Base-by-base conservation (phyloP, 768 basidiomycete genomes). In the Crassisporium funariophilum region DNA sequence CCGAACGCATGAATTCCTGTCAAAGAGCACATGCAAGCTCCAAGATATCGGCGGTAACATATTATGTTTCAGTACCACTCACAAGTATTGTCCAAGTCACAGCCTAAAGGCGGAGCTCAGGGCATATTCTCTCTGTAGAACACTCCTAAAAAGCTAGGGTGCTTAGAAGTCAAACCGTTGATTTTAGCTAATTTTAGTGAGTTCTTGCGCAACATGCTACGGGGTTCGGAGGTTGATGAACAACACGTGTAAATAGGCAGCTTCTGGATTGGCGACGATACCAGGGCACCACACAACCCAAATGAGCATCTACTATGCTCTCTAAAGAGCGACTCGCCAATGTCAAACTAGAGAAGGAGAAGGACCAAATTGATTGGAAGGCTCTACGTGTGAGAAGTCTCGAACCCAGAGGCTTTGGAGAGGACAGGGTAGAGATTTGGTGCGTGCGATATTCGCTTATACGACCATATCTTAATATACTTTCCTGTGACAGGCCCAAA, bases 321-420 rank as follows among this genome's bases (percentile, higher is more conserved):
- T n/a, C 29, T 5, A n/a, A 31, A 31, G 29, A 31, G 29, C 3
- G n/a, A 2, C 10, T 10, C n/a, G n/a, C 29, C 2, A 31, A n/a
- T 11, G n/a, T 31, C 10, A 31, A 31, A 10, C 29, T 11, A 10
- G n/a, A 3, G 29, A n/a, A 31, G n/a, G n/a, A 31, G 29, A 10
- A 31, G 10, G n/a, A 10, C 29, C 29, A 33, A 23, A 5, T 68
- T 44, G 70, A 74, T 52, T 85, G 82, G 83, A 59, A 68, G 1
- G 59, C 49, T 2, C 68, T 82, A 31, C 71, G 78, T 47, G 55
- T 54, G 41, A 63, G 62, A 41, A 85, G 83, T 50, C 63, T 87
- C 13, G 56, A 58, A 34, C 78, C 81, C 24, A 76, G 81, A n/a
- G 87, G 87, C 3, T 88, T 89, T 56, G 82, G 83, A 17, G 61